Percentiles rank a stretch among this genome's conserved stretches.
Evolutionary conservation across 345 rosid species (phyloP).

Genomic region (Theobroma cacao): DNA sequence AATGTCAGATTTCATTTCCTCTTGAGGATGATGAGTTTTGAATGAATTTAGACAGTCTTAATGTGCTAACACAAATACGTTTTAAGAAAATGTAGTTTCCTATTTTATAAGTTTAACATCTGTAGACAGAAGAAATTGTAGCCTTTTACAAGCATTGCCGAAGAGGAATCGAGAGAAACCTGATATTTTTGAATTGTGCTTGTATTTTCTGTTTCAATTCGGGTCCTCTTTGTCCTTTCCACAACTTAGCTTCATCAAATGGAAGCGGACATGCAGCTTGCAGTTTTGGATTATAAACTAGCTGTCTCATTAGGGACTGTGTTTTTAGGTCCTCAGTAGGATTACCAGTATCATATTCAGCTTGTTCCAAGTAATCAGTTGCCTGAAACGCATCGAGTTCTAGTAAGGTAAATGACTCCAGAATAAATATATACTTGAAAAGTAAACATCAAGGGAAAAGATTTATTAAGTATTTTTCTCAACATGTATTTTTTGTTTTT

Average conservation of each 20-base stretch:
- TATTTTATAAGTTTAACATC: not conserved
- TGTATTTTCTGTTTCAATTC: conserved; percentile 82
- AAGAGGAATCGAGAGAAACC: conserved; percentile 41
- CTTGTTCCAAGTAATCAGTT: conserved; percentile 75
- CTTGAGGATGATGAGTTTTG: not conserved
- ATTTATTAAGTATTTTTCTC: not conserved
- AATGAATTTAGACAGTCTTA: not conserved
- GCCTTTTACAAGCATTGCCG: not conserved
- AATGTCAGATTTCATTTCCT: not conserved
- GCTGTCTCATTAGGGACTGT: conserved; percentile 73
- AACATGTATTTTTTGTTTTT: not conserved
- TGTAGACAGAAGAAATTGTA: not conserved
- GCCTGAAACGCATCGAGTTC: conserved; percentile 46
- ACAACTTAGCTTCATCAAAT: conserved; percentile 93
- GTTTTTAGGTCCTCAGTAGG: conserved; percentile 78
- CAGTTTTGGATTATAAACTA: conserved; percentile 64
- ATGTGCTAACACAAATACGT: not conserved
- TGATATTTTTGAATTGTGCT: conserved; percentile 86
- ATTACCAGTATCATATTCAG: conserved; percentile 84
- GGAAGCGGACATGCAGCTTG: conserved; percentile 95
- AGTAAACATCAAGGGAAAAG: not conserved
- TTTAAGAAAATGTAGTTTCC: not conserved
- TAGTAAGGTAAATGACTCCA: not conserved
- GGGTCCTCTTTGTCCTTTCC: conserved; percentile 95
- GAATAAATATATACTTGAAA: not conserved